Evolutionary conservation across 2,329 filamentous ascomycete species (phyloP), one percentile per base, ranked within the genome.

Genomic region (Cyphellophora attinorum): DNA sequence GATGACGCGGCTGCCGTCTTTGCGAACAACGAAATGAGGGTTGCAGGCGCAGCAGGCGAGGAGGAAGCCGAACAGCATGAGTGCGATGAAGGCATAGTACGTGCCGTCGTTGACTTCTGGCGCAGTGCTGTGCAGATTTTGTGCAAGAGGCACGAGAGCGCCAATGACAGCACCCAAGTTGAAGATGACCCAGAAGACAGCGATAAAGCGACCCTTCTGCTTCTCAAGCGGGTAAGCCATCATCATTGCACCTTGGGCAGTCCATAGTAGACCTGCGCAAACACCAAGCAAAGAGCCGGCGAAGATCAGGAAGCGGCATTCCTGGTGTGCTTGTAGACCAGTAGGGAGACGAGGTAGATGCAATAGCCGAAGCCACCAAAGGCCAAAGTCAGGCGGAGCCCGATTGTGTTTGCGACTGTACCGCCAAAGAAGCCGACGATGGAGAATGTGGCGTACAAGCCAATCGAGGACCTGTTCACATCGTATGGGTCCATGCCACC

Each of bases 151-250:
- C 18, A 67, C 66, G 58, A 74, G 50, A 51, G 76, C 74, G 46
- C 85, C 85, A 52, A 91, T 81, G 45, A 89, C 84, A 49, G 76
- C 84, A 46, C 85, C 85, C 40, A 84, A 57, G 62, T 91, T 91
- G 72, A 91, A 91, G 52, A 93, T 88, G 59, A 81, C 75, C 85
- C 85, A 91, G 62, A 91, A 91, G 67, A 74, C 78, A 44, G 80
- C 80, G 54, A 91, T 88, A 58, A 85, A 91, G 40, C 77, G 74
- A 33, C 85, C 85, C 67, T 91, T 91, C 44, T 72, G 70, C 29
- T 71, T 58, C 60, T 91, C 85, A 6, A 73, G 65, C 4, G 85
- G 84, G 56, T 91, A 91, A 5, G 80, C 74, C 73, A 89, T 84
- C 54, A 61, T 59, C 27, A 62, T 51, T 6, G 56, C 57, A 27